phyloP scores from a whole-genome alignment of 805 yeast genomes.

The Schwanniomyces occidentalis region DNA sequence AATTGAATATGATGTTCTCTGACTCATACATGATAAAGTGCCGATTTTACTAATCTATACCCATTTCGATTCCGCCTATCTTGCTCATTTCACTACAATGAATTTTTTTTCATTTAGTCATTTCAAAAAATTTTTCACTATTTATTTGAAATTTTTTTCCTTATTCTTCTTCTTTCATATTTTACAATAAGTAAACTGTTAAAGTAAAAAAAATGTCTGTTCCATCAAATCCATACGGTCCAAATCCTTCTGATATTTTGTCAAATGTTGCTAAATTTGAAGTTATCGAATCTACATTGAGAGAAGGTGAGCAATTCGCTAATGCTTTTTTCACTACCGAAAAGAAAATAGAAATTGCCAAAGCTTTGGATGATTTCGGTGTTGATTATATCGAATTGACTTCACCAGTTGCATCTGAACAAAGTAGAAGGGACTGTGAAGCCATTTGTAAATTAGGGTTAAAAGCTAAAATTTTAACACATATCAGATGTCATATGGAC shows the following conservation, averaged over 20 bases:
- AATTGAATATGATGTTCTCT: too few species aligned
- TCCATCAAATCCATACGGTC: slow-evolving; percentile 52
- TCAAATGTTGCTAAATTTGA: slow-evolving; percentile 56
- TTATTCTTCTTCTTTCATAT: too few species aligned
- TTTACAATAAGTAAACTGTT: too few species aligned
- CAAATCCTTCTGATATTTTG: slow-evolving; percentile 56
- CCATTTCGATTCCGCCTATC: slow-evolving; percentile 2
- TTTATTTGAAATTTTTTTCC: too few species aligned
- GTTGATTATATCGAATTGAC: slow-evolving; percentile 62
- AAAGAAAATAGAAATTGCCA: slow-evolving; percentile 57
- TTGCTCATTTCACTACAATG: background rate
- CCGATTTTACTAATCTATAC: slow-evolving; percentile 3
- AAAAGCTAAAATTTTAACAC: slow-evolving; percentile 58
- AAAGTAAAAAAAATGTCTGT: slow-evolving; percentile 6
- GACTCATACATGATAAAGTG: slow-evolving; percentile 3
- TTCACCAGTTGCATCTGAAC: slow-evolving; percentile 61
- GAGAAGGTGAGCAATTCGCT: slow-evolving; percentile 68
- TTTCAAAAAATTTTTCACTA: slow-evolving; percentile 2
- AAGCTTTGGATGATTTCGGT: slow-evolving; percentile 61
- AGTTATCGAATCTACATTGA: slow-evolving; percentile 56
- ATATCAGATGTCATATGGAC: slow-evolving; percentile 62
- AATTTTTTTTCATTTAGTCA: slow-evolving; percentile 3
- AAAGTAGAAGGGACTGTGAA: slow-evolving; percentile 57
- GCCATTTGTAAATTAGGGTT: slow-evolving; percentile 60
- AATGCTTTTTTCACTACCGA: slow-evolving; percentile 60